Evolutionary conservation across 345 rosid genomes (phyloP), one percentile per base, ranked within the genome.

Genomic region (Camelina laxa): DNA sequence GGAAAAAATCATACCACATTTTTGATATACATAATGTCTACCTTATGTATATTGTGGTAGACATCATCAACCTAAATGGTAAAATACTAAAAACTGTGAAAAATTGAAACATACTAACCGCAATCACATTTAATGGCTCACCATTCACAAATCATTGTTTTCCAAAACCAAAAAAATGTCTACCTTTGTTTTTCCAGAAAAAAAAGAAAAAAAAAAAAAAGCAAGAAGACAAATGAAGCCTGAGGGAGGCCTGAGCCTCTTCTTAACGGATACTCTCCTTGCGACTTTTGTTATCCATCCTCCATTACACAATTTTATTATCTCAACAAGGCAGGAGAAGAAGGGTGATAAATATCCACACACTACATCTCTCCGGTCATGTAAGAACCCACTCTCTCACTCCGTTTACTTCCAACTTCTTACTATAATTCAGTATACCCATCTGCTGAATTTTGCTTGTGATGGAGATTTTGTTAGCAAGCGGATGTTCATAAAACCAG

Each of bases 291-390:
- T 70, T 71, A 72, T 72, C 20, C 49, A 62, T 72, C 20, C 59
- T 70, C 22, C 65, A 70, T 30, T 12, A 6, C 35, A 13, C 2
- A n/a, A 54, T 14, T 14, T 53, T 54, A 27, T 31, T 33, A 14
- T 55, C 31, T 39, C 4, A 1, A 42, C 48, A 14, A 42, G 7
- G 7, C 36, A 6, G 36, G 48, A 44, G 8, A 44, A 44, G 16
- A 44, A 44, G 20, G 16, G 20, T 47, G 10, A 4, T 19, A n/a
- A n/a, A 47, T n/a, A 44, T n/a, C 19, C 19, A 45, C 49, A 15
- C 1, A 45, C 42, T 39, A 39, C 51, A 56, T 57, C 49, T 69
- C 41, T 69, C 56, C 20, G 30, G 74, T 69, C 75, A 75, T 75
- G 79, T 75, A 75, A 50, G 57, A 30, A 69, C 16, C 17, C 47